These are phyloP conservation scores for Alternaria conjuncta DNA, from an alignment of 2,329 filamentous ascomycete genomes.

Conservation along the genomic window DNA sequence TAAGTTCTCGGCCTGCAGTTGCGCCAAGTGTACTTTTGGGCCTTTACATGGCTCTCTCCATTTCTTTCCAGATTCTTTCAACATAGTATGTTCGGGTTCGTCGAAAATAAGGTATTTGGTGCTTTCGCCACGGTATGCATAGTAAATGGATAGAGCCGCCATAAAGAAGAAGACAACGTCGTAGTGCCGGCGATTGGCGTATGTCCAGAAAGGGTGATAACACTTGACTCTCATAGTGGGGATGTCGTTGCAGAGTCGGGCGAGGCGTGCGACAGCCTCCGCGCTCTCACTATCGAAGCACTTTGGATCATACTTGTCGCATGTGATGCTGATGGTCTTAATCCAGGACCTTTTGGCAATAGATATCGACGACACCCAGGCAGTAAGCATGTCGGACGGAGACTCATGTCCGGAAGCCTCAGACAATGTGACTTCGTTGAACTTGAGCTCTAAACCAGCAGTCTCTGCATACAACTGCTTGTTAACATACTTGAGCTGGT, in stretches of 20 bases:
- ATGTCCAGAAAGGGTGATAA: neutral
- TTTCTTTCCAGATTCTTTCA: neutral
- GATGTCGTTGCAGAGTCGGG: neutral
- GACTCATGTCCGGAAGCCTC: neutral
- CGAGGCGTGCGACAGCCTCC: neutral
- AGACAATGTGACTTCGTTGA: neutral
- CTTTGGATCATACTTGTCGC: neutral
- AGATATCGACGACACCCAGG: neutral
- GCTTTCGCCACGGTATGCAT: neutral
- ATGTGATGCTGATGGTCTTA: neutral
- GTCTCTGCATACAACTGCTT: neutral
- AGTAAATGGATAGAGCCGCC: neutral
- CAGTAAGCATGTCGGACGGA: neutral
- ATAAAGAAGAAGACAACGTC: neutral
- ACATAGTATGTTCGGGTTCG: neutral
- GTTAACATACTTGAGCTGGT: neutral
- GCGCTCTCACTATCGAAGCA: neutral
- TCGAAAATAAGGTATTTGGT: neutral
- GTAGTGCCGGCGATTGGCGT: neutral
- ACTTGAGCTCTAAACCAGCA: neutral
- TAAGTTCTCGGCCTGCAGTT: neutral
- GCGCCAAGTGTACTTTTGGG: neutral
- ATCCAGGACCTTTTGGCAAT: neutral
- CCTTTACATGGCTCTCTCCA: neutral
- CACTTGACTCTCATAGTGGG: neutral